Conservation (phyloP, 1,284 basidiomycete species). For the Exobasidium cylindrosporum region DNA sequence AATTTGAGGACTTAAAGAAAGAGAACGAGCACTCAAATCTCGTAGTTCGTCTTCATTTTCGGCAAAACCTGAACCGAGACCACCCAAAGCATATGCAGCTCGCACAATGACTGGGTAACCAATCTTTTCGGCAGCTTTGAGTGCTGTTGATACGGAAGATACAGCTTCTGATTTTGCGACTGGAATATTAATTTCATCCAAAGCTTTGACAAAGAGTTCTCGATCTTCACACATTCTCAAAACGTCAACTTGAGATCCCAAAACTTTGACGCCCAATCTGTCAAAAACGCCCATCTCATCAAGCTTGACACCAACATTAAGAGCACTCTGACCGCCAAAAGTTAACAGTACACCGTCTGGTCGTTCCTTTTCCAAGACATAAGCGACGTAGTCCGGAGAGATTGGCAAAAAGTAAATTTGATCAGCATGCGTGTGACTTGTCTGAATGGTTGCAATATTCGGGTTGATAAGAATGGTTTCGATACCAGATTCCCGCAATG, state of each 20-base stretch:
- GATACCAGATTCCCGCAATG: slow-evolving; percentile 90
- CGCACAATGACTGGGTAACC: slow-evolving; percentile 98
- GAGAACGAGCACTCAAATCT: slow-evolving; percentile 85
- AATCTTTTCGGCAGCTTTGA: slow-evolving; percentile 83
- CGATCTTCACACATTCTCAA: slow-evolving; percentile 77
- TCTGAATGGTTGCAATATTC: slow-evolving; percentile 55
- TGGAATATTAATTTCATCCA: slow-evolving; percentile 97
- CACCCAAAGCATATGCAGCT: slow-evolving; percentile 95
- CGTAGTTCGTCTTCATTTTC: slow-evolving; percentile 91
- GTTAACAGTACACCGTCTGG: slow-evolving; percentile 96
- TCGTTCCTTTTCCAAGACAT: slow-evolving; percentile 95
- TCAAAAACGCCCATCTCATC: slow-evolving; percentile 98
- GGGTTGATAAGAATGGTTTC: slow-evolving; percentile 73
- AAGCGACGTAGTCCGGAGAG: slow-evolving; percentile 95
- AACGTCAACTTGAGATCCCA: slow-evolving; percentile 89
- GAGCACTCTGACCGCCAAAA: slow-evolving; percentile 94
- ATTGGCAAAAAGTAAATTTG: slow-evolving; percentile 98
- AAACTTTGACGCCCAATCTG: slow-evolving; percentile 85
- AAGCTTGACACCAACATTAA: slow-evolving; percentile 96
- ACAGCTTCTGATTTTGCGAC: slow-evolving; percentile 96
- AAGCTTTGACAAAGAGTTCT: slow-evolving; percentile 91
- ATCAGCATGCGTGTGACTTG: slow-evolving; percentile 86
- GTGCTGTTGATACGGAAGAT: slow-evolving; percentile 86
- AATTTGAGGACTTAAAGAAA: slow-evolving; percentile 89
- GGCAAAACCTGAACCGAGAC: slow-evolving; percentile 97